Evolutionary conservation across 768 basidiomycete species (phyloP).

Genomic region (Candolleomyces efflorescens): DNA sequence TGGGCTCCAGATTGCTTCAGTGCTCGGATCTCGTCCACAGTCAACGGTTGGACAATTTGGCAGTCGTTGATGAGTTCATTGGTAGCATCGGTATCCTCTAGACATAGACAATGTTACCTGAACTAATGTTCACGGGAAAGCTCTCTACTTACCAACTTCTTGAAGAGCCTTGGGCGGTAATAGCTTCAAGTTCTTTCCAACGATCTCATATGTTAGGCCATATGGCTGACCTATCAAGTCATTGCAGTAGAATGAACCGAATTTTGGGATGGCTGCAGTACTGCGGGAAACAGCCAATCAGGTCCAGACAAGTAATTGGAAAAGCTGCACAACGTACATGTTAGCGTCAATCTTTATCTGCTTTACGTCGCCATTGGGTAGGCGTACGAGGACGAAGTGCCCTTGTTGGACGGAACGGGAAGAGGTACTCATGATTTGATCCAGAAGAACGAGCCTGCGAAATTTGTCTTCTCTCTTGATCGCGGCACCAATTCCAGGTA

Average conservation of each 20-base stretch:
- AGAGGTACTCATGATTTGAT: conserved; percentile 5
- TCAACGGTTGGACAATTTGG: conserved; percentile 78
- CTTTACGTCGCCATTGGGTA: conserved; percentile 79
- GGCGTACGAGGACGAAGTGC: conserved; percentile 70
- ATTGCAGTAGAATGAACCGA: conserved; percentile 76
- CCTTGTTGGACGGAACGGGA: conserved; percentile 45
- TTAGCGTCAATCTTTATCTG: conserved; percentile 69
- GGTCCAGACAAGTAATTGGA: neutral
- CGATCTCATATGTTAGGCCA: conserved; percentile 86
- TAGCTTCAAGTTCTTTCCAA: conserved; percentile 61
- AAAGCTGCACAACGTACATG: conserved; percentile 47
- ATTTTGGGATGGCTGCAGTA: conserved; percentile 72
- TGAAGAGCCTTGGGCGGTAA: conserved; percentile 61
- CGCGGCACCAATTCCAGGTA: neutral
- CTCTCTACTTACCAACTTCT: conserved; percentile 65
- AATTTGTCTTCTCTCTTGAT: conserved; percentile 6
- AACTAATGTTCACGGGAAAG: neutral
- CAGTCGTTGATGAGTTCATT: conserved; percentile 95
- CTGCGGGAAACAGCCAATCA: conserved; percentile 33
- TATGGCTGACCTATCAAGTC: conserved; percentile 81
- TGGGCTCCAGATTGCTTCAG: conserved; percentile 80
- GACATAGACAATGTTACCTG: conserved; percentile 4
- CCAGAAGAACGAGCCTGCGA: conserved; percentile 1
- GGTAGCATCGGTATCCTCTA: conserved; percentile 96
- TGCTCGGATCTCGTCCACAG: conserved; percentile 76